phyloP scores from a whole-genome alignment of 2,329 filamentous ascomycete genomes.

The Xylariomycetidae sp. region DNA sequence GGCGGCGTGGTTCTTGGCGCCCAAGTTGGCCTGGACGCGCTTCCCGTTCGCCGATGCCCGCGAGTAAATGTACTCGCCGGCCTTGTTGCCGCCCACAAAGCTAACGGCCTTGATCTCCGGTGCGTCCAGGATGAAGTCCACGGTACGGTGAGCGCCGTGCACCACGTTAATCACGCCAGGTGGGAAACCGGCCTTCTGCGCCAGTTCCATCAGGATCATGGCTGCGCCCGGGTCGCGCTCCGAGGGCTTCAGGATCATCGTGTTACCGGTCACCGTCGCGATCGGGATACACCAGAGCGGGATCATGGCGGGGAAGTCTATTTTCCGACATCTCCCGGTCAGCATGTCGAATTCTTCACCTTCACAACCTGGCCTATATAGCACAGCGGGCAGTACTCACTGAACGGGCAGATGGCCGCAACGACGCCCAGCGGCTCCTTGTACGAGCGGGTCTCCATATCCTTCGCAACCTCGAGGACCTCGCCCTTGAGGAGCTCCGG shows the following conservation, averaged over 20 bases:
- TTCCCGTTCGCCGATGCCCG: conserved; percentile 79
- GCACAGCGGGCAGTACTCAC: conserved; percentile 40
- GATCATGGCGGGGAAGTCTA: conserved; percentile 91
- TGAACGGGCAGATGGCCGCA: conserved; percentile 82
- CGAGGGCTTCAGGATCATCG: conserved; percentile 77
- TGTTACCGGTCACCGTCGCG: conserved; percentile 78
- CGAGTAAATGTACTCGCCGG: conserved; percentile 78
- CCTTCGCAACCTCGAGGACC: conserved; percentile 77
- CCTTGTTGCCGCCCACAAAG: conserved; percentile 84
- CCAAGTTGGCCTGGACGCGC: conserved; percentile 81
- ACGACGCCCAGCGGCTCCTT: conserved; percentile 75
- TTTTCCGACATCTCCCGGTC: too few species aligned
- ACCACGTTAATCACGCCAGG: conserved; percentile 77
- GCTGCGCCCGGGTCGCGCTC: conserved; percentile 78
- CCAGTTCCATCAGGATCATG: conserved; percentile 80
- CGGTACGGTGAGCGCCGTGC: conserved; percentile 72
- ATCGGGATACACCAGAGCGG: conserved; percentile 87
- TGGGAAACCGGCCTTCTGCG: conserved; percentile 74
- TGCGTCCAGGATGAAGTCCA: conserved; percentile 82
- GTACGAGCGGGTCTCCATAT: conserved; percentile 84
- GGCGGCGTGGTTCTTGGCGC: conserved; percentile 83
- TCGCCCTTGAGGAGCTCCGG: conserved; percentile 79
- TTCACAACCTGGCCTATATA: neutral
- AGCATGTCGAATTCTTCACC: neutral
- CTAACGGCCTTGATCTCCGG: conserved; percentile 80